Conservation (phyloP, 2,329 filamentous ascomycete species). For the Neurospora sp. region DNA sequence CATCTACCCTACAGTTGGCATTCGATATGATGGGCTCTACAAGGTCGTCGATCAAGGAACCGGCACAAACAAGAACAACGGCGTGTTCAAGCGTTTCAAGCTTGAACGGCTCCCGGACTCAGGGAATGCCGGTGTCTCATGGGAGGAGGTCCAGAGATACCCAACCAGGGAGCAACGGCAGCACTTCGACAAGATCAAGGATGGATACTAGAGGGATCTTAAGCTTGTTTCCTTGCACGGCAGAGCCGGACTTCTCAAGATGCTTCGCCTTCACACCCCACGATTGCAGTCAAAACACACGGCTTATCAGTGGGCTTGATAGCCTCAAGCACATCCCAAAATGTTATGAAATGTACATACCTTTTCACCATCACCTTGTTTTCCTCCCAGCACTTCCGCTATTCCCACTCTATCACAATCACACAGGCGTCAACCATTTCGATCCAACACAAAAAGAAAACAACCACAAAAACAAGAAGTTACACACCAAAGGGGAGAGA, state of each 20-base stretch:
- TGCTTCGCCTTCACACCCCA: not conserved
- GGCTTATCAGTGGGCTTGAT: not conserved
- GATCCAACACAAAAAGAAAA: not conserved
- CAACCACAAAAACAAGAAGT: not conserved
- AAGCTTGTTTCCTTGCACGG: not conserved
- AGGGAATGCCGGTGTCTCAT: not conserved
- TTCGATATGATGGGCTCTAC: constrained; percentile 29
- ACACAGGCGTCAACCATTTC: not conserved
- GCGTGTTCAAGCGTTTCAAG: constrained; percentile 14
- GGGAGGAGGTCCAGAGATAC: constrained; percentile 10
- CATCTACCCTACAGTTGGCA: constrained; percentile 13
- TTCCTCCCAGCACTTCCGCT: not conserved
- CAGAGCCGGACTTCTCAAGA: not conserved
- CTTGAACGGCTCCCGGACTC: constrained; percentile 15
- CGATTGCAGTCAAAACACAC: not conserved
- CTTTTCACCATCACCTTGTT: not conserved
- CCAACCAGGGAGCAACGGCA: constrained; percentile 9
- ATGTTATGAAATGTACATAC: not conserved
- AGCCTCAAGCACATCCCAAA: not conserved
- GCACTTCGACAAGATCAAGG: constrained; percentile 9
- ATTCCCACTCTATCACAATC: not conserved
- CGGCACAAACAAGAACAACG: constrained; percentile 12
- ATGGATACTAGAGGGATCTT: constrained; percentile 10
- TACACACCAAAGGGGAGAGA: not conserved
- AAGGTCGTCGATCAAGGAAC: constrained; percentile 8